A percentile compares a stretch with the other conserved stretches of the same genome.
Conservation (phyloP, 2,329 filamentous ascomycete species). For the Cladosporium sp. region DNA sequence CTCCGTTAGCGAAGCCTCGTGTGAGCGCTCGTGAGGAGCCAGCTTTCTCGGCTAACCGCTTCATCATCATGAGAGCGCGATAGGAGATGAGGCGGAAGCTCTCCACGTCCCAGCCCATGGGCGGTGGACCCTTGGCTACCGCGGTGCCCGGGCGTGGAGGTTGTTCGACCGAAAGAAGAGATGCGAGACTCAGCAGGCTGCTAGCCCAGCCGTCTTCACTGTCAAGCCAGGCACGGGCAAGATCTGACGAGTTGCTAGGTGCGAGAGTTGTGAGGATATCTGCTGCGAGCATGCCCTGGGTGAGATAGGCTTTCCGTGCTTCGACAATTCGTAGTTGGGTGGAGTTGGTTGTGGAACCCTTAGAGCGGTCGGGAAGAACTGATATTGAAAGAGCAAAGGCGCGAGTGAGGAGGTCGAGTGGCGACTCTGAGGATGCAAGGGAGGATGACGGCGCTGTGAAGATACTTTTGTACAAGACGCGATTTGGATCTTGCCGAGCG, state of each 20-base stretch:
- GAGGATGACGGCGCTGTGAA: constrained; percentile 59
- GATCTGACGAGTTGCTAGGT: constrained; percentile 37
- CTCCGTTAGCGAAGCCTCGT: constrained; percentile 20
- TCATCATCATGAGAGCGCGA: constrained; percentile 45
- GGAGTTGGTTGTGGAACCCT: constrained; percentile 44
- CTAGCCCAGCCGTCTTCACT: constrained; percentile 80
- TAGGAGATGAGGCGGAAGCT: constrained; percentile 35
- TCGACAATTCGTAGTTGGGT: constrained; percentile 64
- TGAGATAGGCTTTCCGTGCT: constrained; percentile 78
- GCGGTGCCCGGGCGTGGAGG: constrained; percentile 15
- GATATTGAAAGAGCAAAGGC: constrained; percentile 84
- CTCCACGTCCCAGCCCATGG: constrained; percentile 28
- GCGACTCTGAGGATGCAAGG: constrained; percentile 37
- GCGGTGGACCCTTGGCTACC: constrained; percentile 16
- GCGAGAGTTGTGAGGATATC: constrained; percentile 79
- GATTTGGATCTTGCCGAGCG: constrained; percentile 88
- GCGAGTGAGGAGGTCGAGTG: constrained; percentile 77
- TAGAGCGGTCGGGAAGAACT: constrained; percentile 70
- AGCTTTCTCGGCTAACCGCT: constrained; percentile 43
- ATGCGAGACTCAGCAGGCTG: constrained; percentile 71
- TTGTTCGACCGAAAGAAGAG: constrained; percentile 64
- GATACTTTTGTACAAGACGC: constrained; percentile 76
- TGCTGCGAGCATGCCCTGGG: constrained; percentile 86
- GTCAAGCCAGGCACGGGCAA: constrained; percentile 76
- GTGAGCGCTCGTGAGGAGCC: constrained; percentile 20